Base-by-base conservation (phyloP, 2,329 filamentous ascomycete species). In the Ascochyta clinopodiicola region DNA sequence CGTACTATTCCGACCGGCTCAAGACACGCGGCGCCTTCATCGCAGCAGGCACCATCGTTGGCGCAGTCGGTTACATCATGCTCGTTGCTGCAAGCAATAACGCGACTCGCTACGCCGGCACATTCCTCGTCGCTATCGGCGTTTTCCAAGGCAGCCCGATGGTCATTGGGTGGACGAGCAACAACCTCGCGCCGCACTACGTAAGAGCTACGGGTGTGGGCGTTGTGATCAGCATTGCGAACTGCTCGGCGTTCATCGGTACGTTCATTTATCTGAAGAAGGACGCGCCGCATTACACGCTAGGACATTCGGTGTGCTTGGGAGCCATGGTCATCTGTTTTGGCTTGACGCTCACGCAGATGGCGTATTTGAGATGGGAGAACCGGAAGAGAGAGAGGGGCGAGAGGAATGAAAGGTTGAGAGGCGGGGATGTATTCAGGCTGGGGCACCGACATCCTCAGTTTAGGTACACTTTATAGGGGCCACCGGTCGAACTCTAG, bases 171-270 rank as follows among this genome's bases (percentile, higher is more conserved):
- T 80, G 78, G 78, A 68, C 75, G 1, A 60, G 77, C 6, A 79
- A 79, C 62, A 79, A 79, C 51, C 67, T 79, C 35, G 69, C 70
- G 13, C 84, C 84, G 2, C 82, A 85, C 67, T 86, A 84, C 67
- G 86, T 86, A 69, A 77, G 83, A 29, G 78, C 80, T 1, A 77
- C 85, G 34, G 78, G 78, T 2, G 75, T 80, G 0, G 82, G 82
- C 4, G 77, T 84, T 80, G 75, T 57, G 63, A 78, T 52, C 9
- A 64, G 59, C 38, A 74, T 83, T 35, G 82, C 81, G 4, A 84
- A 84, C 62, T 68, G 78, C 29, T 78, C 75, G 0, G 82, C 81
- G 2, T 80, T 84, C 48, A 75, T 84, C 24, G 79, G 79, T 0
- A 78, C 76, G 17, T 84, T 84, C 57, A 77, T 83, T 42, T 85